A percentile compares a stretch with the other conserved stretches of the same genome.
phyloP scores from a whole-genome alignment of 129 eudicot species.

The Dittrichia graveolens region DNA sequence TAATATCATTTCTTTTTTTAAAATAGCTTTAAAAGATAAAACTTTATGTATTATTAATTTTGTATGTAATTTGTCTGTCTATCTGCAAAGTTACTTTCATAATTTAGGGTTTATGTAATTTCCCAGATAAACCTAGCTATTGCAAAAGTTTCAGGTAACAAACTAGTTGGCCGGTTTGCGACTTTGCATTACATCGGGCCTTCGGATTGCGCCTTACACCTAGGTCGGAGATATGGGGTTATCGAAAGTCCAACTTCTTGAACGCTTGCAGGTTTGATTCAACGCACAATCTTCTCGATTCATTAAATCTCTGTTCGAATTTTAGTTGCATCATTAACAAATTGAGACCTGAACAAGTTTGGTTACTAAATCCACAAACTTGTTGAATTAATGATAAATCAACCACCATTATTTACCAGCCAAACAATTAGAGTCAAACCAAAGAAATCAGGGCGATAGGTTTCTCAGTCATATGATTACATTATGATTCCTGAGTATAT shows the following conservation, averaged over 20 bases:
- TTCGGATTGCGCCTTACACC: conserved; percentile 30
- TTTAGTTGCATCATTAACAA: background rate
- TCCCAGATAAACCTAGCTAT: too few species aligned
- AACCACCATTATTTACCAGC: background rate
- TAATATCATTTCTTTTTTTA: too few species aligned
- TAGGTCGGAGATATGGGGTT: conserved; percentile 34
- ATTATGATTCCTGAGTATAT: background rate
- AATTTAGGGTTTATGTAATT: conserved; percentile 1
- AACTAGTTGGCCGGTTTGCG: background rate
- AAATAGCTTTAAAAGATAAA: too few species aligned
- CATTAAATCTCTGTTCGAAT: background rate
- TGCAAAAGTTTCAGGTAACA: too few species aligned
- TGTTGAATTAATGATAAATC: background rate
- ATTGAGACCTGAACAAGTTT: background rate
- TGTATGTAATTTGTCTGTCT: too few species aligned
- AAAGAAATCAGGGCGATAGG: conserved; percentile 8
- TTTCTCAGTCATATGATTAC: background rate
- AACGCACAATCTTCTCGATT: conserved; percentile 8
- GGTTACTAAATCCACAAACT: background rate
- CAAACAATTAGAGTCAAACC: background rate
- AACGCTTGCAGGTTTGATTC: conserved; percentile 52
- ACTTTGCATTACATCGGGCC: background rate
- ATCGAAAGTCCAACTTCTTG: conserved; percentile 56
- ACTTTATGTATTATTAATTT: too few species aligned
- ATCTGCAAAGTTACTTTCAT: too few species aligned